Evolutionary conservation across 2,329 filamentous ascomycete genomes (phyloP), one percentile per base, ranked within the genome.

Genomic region (Talaromyces islandicus): DNA sequence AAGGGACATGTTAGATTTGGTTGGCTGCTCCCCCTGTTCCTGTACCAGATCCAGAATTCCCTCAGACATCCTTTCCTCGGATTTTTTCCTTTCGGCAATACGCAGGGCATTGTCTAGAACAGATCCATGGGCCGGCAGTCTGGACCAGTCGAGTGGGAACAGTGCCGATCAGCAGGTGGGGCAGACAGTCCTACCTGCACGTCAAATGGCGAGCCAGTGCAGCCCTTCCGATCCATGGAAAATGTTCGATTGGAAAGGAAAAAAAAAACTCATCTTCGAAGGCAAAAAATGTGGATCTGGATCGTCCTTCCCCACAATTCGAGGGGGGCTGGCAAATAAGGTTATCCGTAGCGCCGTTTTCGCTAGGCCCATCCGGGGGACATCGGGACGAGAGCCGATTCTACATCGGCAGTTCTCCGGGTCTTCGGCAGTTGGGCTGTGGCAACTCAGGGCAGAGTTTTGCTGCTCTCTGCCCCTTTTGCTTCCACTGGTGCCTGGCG

Each of bases 81-180:
- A 12, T n/a, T 2, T 27, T 29, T 52, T 52, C 21, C 17, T 29
- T 52, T 17, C 24, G 14, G 14, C 48, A 52, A 21, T 46, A 29
- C 17, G n/a, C 19, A 12, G 29, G 48, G 48, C 48, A 29, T 7
- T 52, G 21, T n/a, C 48, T 29, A 19, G 48, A 29, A 17, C 21
- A 52, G 46, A 52, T 52, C 59, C 59, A 58, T 55, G 59, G 59
- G 30, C 54, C 41, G 29, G 17, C n/a, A 25, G 35, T 61, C 59
- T 61, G 24, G 56, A 61, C 29, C 56, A 12, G 50, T 30, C 51
- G 52, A 53, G 48, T 58, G 59, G 59, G 50, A 57, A 43, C 17
- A n/a, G 21, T 25, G 41, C 30, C 57, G 55, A 60, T 60, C 58
- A 60, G 59, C 51, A 30, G 41, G 55, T 32, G 55, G 59, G 43